Evolutionary conservation across 2,329 filamentous ascomycete genomes (phyloP), one percentile per base, ranked within the genome.

Genomic region (Pseudogymnoascus sp.): DNA sequence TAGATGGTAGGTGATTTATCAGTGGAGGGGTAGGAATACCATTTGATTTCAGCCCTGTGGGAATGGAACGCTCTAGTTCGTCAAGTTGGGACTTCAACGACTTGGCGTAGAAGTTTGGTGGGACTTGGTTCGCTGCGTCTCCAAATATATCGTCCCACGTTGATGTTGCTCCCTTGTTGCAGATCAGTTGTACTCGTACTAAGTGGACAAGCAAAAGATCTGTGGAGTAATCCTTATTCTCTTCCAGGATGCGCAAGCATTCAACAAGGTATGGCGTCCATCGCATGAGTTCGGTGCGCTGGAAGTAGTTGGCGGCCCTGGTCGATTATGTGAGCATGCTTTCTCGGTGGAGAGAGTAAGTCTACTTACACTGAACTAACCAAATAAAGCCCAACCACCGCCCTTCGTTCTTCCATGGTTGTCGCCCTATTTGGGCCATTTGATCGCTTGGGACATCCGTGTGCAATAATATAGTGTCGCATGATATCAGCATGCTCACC

Each of bases 211-310:
- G 59, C 11, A 59, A 31, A 10, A 7, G 11, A 29, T 65, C 64
- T 5, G 63, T 65, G 3, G 38, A 11, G 45, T 60, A 64, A 31
- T 65, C 64, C 8, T 62, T 49, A 31, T 5, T 11, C 11, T 61
- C 41, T 21, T 65, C 31, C 1, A 65, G 12, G 19, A 55, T 23
- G 1, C 38, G 29, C 12, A 65, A 41, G 49, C 60, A 65, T 41
- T 65, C 64, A 10, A 62, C 55, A 21, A 64, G 37, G 33, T 64
- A 64, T 29, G 62, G 60, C 12, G 29, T 64, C 64, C 64, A 65
- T 4, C 55, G 43, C 62, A 65, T 62, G 14, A 55, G 26, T 59
- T 65, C 62, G 4, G 62, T 64, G 11, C 39, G 52, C 43, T 64
- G 62, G 26, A 65, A 64, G 23, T 64, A 65, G 16, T 26, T 41